A percentile compares a stretch with the other conserved stretches of the same genome.
These are phyloP conservation scores for Coemansia guatemalensis DNA, from an alignment of 192 early-diverging fungal genomes.

Conservation along the genomic window DNA sequence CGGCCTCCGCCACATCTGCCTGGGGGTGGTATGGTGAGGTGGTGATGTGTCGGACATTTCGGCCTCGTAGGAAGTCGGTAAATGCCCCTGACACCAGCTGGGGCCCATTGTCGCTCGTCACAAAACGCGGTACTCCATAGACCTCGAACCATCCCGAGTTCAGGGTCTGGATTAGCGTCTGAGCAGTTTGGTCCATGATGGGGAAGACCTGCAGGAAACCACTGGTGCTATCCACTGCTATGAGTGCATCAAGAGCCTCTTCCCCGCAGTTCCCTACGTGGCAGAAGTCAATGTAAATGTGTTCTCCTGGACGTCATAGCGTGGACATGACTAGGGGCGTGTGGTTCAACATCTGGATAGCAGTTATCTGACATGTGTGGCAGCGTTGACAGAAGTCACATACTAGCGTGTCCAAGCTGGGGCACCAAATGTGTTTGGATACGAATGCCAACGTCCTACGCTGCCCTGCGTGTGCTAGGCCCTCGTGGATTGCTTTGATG, in stretches of 20 bases:
- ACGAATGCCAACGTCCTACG: not conserved
- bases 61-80: not conserved
- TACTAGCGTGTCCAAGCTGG: not conserved
- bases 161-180: not conserved
- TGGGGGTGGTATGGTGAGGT: too few species aligned
- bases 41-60: not conserved
- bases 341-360: constrained; percentile 7
- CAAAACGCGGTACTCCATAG: not conserved
- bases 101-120: constrained; percentile 30
- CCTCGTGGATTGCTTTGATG: not conserved
- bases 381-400: not conserved
- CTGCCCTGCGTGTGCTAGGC: constrained; percentile 10
- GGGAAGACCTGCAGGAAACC: constrained; percentile 15
- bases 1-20: constrained; percentile 23
- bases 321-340: constrained; percentile 2
- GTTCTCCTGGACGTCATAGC: not conserved
- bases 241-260: constrained; percentile 3
- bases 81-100: constrained; percentile 5
- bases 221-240: constrained; percentile 12
- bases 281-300: constrained; percentile 23
- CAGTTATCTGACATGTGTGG: constrained; percentile 15
- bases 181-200: not conserved
- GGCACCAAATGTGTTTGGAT: not conserved
- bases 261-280: constrained; percentile 13
- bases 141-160: not conserved